Percentiles rank a stretch among this genome's conserved stretches.
These are phyloP conservation scores for Claviceps sp. DNA, from an alignment of 2,329 filamentous ascomycete species.

Conservation along the genomic window DNA sequence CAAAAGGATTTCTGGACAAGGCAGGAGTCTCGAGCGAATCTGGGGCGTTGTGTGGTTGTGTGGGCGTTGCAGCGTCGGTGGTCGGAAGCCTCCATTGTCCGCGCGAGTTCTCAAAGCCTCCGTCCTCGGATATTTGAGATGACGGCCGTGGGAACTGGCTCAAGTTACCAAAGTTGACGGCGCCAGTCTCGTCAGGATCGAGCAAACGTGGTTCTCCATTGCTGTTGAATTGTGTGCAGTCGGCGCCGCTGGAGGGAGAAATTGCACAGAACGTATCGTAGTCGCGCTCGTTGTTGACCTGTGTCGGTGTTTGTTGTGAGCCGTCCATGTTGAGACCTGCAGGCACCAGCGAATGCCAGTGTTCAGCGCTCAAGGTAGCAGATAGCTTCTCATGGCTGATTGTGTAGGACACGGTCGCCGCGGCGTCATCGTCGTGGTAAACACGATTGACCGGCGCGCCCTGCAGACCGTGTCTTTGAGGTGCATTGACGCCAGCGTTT, in stretches of 20 bases:
- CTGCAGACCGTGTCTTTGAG: not conserved
- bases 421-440: not conserved
- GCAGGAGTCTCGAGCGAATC: slow-evolving; percentile 35
- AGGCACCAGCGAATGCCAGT: not conserved
- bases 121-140: slow-evolving; percentile 29
- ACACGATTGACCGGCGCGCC: slow-evolving; percentile 1
- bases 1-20: slow-evolving; percentile 34
- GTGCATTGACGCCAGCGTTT: not conserved
- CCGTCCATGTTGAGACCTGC: slow-evolving; percentile 22
- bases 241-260: slow-evolving; percentile 15
- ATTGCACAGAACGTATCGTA: slow-evolving; percentile 32
- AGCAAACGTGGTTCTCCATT: slow-evolving; percentile 23
- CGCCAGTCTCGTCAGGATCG: slow-evolving; percentile 35
- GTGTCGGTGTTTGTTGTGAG: slow-evolving; percentile 41
- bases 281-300: slow-evolving; percentile 42
- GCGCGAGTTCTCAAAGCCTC: slow-evolving; percentile 23
- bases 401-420: not conserved
- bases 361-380: not conserved
- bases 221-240: slow-evolving; percentile 14
- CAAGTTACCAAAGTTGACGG: slow-evolving; percentile 30
- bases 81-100: slow-evolving; percentile 23
- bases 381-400: slow-evolving; percentile 9
- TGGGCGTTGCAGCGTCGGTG: slow-evolving; percentile 23
- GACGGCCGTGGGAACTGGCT: slow-evolving; percentile 22
- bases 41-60: slow-evolving; percentile 12